Percentiles rank a stretch among this genome's conserved stretches.
phyloP scores from a whole-genome alignment of 257 asterid species.

The Solanum commersonii region DNA sequence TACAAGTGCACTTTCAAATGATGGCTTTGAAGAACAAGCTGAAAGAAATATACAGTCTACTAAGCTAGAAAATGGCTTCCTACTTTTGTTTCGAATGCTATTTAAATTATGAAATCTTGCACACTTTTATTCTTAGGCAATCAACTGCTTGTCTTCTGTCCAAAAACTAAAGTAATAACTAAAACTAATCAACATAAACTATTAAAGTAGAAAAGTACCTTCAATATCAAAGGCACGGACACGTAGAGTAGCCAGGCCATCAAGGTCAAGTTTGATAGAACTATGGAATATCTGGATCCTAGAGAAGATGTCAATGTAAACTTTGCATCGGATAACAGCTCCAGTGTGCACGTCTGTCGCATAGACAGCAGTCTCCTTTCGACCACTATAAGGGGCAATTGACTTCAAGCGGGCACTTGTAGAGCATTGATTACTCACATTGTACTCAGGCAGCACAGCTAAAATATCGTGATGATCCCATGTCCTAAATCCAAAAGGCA shows the following conservation, averaged over 20 bases:
- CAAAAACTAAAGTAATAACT: neutral
- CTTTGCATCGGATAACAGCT: conserved; percentile 85
- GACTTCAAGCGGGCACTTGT: conserved; percentile 84
- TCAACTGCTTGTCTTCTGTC: neutral
- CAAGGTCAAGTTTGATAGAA: conserved; percentile 87
- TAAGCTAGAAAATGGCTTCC: neutral
- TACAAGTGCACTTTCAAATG: neutral
- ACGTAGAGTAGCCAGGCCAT: conserved; percentile 80
- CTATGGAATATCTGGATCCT: conserved; percentile 86
- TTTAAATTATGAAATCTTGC: neutral
- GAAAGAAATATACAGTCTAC: neutral
- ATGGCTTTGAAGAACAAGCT: neutral
- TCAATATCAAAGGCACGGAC: conserved; percentile 81
- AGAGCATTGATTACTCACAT: conserved; percentile 67
- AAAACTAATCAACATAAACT: neutral
- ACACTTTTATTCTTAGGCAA: neutral
- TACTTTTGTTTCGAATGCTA: neutral
- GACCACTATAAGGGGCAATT: conserved; percentile 69
- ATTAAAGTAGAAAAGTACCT: conserved; percentile 31
- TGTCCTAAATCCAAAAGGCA: conserved; percentile 35
- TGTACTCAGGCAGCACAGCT: conserved; percentile 67
- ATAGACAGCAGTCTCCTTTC: conserved; percentile 96
- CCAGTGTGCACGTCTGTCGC: conserved; percentile 80
- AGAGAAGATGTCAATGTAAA: conserved; percentile 60
- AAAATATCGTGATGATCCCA: conserved; percentile 92